Evolutionary conservation across 192 early-diverging fungal species (phyloP).

Genomic region (Jimgerdemannia lactiflua): DNA sequence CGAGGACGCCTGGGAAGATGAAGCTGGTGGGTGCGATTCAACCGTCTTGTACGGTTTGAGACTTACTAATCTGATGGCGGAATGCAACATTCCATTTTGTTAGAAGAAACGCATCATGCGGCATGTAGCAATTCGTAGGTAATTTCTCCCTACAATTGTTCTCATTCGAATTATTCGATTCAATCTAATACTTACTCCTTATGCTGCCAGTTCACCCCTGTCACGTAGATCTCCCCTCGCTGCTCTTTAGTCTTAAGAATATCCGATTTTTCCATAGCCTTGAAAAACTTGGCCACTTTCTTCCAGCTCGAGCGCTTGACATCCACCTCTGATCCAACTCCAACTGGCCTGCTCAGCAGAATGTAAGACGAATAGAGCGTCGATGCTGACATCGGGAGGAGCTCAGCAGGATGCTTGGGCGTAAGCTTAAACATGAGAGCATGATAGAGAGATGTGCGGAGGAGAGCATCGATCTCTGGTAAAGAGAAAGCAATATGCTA

Average conservation of each 20-base stretch:
- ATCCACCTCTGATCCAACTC: constrained; percentile 56
- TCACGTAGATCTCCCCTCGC: constrained; percentile 57
- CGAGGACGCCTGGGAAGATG: not conserved
- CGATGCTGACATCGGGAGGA: constrained; percentile 75
- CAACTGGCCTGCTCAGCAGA: constrained; percentile 60
- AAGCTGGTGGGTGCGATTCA: constrained; percentile 4
- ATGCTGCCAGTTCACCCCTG: constrained; percentile 59
- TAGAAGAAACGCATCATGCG: constrained; percentile 17
- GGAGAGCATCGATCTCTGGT: constrained; percentile 72
- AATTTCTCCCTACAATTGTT: too few species aligned
- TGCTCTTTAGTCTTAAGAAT: constrained; percentile 80
- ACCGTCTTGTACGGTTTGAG: constrained; percentile 19
- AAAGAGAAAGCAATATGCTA: not conserved
- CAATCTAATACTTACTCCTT: constrained; percentile 38
- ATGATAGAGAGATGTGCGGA: constrained; percentile 69
- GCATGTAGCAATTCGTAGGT: constrained; percentile 14
- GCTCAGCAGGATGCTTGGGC: constrained; percentile 39
- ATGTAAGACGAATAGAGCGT: constrained; percentile 77
- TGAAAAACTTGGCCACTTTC: constrained; percentile 87
- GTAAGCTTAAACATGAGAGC: constrained; percentile 67
- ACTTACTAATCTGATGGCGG: constrained; percentile 7
- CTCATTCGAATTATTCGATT: too few species aligned
- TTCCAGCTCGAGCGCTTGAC: constrained; percentile 85
- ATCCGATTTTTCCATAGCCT: constrained; percentile 83
- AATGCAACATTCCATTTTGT: not conserved